Evolutionary conservation across 257 asterid species (phyloP), one percentile per base, ranked within the genome.

Genomic region (Capsicum pubescens): DNA sequence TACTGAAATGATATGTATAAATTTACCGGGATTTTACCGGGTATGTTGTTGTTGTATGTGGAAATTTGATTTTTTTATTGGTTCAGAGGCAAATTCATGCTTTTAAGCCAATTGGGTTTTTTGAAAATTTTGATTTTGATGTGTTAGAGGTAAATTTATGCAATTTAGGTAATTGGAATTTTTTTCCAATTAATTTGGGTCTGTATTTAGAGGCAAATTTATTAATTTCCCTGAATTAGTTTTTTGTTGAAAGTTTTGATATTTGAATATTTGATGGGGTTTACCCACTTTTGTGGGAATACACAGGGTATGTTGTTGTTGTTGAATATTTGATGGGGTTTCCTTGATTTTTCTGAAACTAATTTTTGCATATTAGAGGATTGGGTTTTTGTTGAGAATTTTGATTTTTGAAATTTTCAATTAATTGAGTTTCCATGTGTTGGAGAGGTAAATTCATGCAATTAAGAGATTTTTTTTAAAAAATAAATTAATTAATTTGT

Each of bases 341-440:
- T 55, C 6, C 17, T 55, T 55, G 17, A 9, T 60, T 60, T 59
- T 59, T n/a, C 32, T 3, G 3, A 10, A 19, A 19, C 63, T 17
- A 7, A 6, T 17, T 59, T 59, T 17, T 4, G 66, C 66, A 59
- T 60, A n/a, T 19, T 1, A 60, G 14, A 3, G 15, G 42, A 36
- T 68, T 68, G 76, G 15, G 26, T 21, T 76, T 76, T 76, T 76
- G 26, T 76, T 74, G 12, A 42, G 78, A 15, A 39, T 69, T 69
- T 69, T 10, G 55, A 16, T 67, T 19, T 74, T 74, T 74, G 59
- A 50, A 3, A 12, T 50, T 7, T 50, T 48, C 44, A 74, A 26
- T 12, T 50, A 12, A 21, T 50, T 21, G 80, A 12, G 80, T 12
- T 50, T 48, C 39, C 36, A 61, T 19, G 44, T 50, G 4, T 46